Conservation (phyloP, 345 rosid species). For the Eucalyptus microcorys region DNA sequence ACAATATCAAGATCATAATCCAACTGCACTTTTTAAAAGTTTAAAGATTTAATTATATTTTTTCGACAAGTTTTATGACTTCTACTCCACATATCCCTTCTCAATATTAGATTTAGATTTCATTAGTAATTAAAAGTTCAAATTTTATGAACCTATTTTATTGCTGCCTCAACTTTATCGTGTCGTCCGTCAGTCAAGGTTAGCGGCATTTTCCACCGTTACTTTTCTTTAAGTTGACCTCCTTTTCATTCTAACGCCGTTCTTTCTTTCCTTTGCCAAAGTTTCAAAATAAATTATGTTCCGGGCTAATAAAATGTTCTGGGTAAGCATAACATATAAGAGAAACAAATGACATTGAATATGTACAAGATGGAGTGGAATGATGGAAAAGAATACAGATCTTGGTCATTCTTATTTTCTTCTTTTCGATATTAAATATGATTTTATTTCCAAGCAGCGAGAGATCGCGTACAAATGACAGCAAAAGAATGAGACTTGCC, state of each 20-base stretch:
- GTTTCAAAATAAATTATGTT: not conserved
- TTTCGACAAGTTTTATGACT: too few species aligned
- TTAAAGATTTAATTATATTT: too few species aligned
- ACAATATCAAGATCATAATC: rapidly evolving
- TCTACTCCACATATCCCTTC: not conserved
- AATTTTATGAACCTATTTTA: not conserved
- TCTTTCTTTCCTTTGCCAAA: not conserved
- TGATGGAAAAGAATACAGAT: not conserved
- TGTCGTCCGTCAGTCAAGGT: not conserved
- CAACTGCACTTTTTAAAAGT: too few species aligned
- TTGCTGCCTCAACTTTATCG: not conserved
- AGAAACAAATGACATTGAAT: not conserved
- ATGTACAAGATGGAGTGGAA: not conserved
- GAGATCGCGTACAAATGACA: not conserved
- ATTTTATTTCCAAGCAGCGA: not conserved
- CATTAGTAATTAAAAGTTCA: not conserved
- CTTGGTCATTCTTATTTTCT: not conserved
- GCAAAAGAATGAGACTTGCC: not conserved
- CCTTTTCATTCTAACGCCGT: not conserved
- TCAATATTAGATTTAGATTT: not conserved
- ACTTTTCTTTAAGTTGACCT: not conserved
- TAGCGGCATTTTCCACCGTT: not conserved
- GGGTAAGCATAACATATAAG: not conserved
- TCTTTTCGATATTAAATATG: not conserved
- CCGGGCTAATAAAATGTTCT: not conserved